Evolutionary conservation across 2,329 filamentous ascomycete genomes (phyloP).

Genomic region (Metarhizium robertsii): DNA sequence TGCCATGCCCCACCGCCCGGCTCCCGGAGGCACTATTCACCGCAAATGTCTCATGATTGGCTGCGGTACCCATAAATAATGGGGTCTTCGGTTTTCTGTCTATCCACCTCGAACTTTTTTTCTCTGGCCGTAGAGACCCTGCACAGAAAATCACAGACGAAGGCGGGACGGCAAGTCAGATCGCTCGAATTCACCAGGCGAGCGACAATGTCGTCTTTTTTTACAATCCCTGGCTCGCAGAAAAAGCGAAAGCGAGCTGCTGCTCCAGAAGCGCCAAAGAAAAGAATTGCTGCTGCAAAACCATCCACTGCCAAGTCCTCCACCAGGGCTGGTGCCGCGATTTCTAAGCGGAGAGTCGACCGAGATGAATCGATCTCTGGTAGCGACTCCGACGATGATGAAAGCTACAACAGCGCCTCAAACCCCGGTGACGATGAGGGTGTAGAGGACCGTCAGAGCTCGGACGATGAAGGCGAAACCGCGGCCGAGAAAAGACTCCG

Average conservation of each 20-base stretch:
- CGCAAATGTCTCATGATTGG: slow-evolving; percentile 16
- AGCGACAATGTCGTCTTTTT: slow-evolving; percentile 81
- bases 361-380: slow-evolving; percentile 76
- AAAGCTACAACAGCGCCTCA: slow-evolving; percentile 27
- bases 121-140: slow-evolving; percentile 13
- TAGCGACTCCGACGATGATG: slow-evolving; percentile 65
- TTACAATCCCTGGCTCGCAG: slow-evolving; percentile 76
- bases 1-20: slow-evolving; percentile 25
- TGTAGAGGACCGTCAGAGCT: slow-evolving; percentile 35
- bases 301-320: slow-evolving; percentile 27
- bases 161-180: slow-evolving; percentile 10
- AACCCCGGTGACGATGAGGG: slow-evolving; percentile 36
- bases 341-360: slow-evolving; percentile 37
- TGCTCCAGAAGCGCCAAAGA: slow-evolving; percentile 47
- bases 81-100: slow-evolving; percentile 14
- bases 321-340: slow-evolving; percentile 28
- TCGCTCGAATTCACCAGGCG: slow-evolving; percentile 1
- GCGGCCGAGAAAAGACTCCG: slow-evolving; percentile 78
- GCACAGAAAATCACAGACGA: slow-evolving; percentile 2
- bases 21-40: slow-evolving; percentile 21
- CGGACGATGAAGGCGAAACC: slow-evolving; percentile 76
- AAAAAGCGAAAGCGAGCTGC: slow-evolving; percentile 77
- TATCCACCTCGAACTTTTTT: slow-evolving; percentile 30
- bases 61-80: slow-evolving; percentile 1
- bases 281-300: slow-evolving; percentile 43